Conservation (phyloP, 805 yeast genomes). For the Hermanozyma aechmeae region DNA sequence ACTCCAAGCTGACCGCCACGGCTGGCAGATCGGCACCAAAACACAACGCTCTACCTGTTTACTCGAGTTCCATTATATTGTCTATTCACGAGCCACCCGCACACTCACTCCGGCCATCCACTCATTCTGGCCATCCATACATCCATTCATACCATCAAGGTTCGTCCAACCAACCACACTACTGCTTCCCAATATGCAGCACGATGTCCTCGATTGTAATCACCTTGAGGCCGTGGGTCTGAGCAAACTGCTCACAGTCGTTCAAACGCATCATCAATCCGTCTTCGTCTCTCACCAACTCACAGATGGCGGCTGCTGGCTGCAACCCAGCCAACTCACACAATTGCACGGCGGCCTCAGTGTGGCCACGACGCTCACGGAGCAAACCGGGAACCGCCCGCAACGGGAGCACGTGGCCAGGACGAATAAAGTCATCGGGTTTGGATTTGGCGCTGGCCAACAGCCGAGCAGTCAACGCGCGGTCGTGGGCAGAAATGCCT, state of each 20-base stretch:
- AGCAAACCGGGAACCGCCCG: conserved; percentile 86
- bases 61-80: no score
- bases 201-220: conserved; percentile 73
- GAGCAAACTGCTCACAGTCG: conserved; percentile 69
- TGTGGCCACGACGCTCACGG: conserved; percentile 80
- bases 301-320: conserved; percentile 91
- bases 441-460: conserved; percentile 54
- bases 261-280: conserved; percentile 92
- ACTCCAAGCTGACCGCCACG: no score
- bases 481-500: conserved; percentile 91
- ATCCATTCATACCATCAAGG: no score
- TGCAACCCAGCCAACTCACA: conserved; percentile 66
- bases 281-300: conserved; percentile 84
- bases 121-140: no score
- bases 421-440: conserved; percentile 68
- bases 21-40: no score
- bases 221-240: conserved; percentile 52
- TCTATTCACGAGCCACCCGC: no score
- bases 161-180: no score
- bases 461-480: conserved; percentile 71
- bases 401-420: conserved; percentile 92
- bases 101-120: no score
- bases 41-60: no score
- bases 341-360: conserved; percentile 93
- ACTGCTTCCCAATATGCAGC: conserved; percentile 43